Evolutionary conservation across 306 rosid species (phyloP).

Genomic region (Inga oerstediana): DNA sequence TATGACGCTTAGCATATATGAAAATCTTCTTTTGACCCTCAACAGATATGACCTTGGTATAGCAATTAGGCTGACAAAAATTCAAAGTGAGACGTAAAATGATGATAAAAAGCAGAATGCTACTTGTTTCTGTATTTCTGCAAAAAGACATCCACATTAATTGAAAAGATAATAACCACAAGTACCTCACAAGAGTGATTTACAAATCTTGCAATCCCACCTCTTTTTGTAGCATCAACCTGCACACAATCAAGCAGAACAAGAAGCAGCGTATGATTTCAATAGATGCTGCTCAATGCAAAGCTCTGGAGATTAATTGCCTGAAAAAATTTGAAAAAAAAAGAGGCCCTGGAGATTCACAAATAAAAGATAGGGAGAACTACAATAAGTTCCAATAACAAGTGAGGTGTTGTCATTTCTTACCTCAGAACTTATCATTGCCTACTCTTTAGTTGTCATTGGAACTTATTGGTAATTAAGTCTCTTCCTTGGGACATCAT

Average conservation of each 20-base stretch:
- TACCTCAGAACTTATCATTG: no score
- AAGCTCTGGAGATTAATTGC: neutral
- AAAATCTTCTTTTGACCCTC: constrained; percentile 95
- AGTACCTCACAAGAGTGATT: constrained; percentile 98
- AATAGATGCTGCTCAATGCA: neutral
- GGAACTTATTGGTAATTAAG: no score
- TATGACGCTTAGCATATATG: constrained; percentile 89
- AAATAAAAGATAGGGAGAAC: neutral
- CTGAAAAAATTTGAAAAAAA: neutral
- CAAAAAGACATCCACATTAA: neutral
- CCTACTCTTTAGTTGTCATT: no score
- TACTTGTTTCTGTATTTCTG: neutral
- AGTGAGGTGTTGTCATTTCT: no score
- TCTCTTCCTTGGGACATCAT: no score
- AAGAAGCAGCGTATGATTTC: constrained; percentile 27
- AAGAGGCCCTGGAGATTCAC: neutral
- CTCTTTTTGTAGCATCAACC: constrained; percentile 99
- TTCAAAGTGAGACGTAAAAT: constrained; percentile 29
- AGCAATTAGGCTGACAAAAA: constrained; percentile 92
- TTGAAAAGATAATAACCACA: constrained; percentile 21
- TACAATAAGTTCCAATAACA: no score
- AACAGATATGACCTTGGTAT: constrained; percentile 91
- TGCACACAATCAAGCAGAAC: constrained; percentile 43
- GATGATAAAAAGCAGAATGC: constrained; percentile 2
- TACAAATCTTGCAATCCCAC: constrained; percentile 93